Conservation (phyloP, 345 rosid genomes). For the Eucalyptus rudis region DNA sequence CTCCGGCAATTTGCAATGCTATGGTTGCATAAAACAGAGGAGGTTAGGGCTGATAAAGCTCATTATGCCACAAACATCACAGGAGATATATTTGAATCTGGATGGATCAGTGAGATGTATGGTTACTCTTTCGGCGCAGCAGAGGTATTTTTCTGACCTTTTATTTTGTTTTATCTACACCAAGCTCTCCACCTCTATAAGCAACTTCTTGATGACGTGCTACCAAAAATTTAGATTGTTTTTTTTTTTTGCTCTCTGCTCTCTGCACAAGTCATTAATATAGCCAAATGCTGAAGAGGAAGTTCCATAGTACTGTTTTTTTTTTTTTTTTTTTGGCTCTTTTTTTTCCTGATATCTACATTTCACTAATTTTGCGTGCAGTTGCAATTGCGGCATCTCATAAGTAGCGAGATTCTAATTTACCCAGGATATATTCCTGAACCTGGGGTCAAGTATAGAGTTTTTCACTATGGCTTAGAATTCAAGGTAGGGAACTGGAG, state of each 20-base stretch:
- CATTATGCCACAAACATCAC: slow-evolving; percentile 85
- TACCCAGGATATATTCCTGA: slow-evolving; percentile 94
- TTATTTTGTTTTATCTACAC: background rate
- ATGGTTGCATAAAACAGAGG: slow-evolving; percentile 96
- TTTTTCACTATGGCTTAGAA: slow-evolving; percentile 94
- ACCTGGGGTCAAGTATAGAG: slow-evolving; percentile 59
- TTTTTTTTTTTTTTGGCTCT: background rate
- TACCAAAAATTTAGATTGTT: background rate
- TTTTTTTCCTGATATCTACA: background rate
- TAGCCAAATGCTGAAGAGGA: background rate
- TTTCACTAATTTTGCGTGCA: slow-evolving; percentile 18
- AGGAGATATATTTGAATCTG: slow-evolving; percentile 82
- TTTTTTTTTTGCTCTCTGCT: background rate
- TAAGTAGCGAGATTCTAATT: slow-evolving; percentile 60
- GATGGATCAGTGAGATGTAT: slow-evolving; percentile 99
- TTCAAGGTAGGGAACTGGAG: slow-evolving; percentile 90
- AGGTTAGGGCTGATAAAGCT: slow-evolving; percentile 91
- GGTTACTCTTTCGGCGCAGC: slow-evolving; percentile 99
- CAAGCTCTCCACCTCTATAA: background rate
- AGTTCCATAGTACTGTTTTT: background rate
- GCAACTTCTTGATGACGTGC: background rate
- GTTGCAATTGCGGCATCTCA: slow-evolving; percentile 68
- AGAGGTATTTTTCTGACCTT: slow-evolving; percentile 41
- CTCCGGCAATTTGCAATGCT: slow-evolving; percentile 76
- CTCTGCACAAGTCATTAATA: background rate